Base-by-base conservation (phyloP, 768 basidiomycete species). In the Daedaleopsis sinensis region DNA sequence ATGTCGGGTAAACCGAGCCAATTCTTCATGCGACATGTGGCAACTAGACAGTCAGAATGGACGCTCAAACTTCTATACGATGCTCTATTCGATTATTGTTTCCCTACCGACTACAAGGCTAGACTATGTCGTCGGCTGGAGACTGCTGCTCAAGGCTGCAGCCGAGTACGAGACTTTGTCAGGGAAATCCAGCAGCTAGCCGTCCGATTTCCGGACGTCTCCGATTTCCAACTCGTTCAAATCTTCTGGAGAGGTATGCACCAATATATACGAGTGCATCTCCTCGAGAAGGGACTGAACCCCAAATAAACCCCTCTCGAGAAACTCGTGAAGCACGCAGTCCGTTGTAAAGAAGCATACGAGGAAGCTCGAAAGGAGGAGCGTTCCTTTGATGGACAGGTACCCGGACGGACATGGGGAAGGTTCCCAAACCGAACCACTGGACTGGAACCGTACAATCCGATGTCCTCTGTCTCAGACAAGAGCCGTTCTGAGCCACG, bases 11-110 rank as follows among this genome's bases (percentile, higher is more conserved):
- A 57, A 11, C 50, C 69, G 0, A 52, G 62, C n/a, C 46, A 58
- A 24, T 70, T 68, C 55, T 70, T 67, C 64, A 70, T 70, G 66
- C 59, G 63, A 21, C 65, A 67, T 51, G 65, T 70, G 0, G 55
- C 68, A 1, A 23, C 46, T 0, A 52, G 61, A 3, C 62, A 39
- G 3, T 42, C 18, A 10, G 49, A 65, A 0, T 68, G 65, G 67
- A 65, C 63, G 57, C 63, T 8, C 3, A 59, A 21, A 48, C 57
- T 0, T 51, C 68, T 19, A 12, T 65, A 53, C 0, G 55, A 60
- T 23, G 62, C 58, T 3, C n/a, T 63, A 13, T 66, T 66, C 50
- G 21, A 63, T 23, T 64, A 66, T 15, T 63, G 62, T 24, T 66
- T 66, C 36, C 62, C 59, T 9, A 19, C 46, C 3, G 62, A 66